Conservation (phyloP, 1,284 basidiomycete species). For the Stereum hirsutum region DNA sequence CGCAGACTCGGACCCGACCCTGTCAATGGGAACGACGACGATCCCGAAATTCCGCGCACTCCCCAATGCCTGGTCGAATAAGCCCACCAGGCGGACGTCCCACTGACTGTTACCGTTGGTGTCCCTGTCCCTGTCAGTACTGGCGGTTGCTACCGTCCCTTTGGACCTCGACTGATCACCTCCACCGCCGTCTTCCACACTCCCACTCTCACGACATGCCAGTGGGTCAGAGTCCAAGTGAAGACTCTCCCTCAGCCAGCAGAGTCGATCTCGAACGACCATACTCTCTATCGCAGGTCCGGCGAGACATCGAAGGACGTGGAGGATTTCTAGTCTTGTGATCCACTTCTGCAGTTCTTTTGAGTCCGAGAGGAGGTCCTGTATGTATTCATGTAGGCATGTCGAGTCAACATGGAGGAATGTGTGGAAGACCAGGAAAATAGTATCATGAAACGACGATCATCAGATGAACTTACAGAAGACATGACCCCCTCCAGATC, state of each 20-base stretch:
- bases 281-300: constrained; percentile 31
- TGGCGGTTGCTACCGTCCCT: too few relatives aligned
- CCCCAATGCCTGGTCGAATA: constrained; percentile 58
- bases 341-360: constrained; percentile 15
- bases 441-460: background rate
- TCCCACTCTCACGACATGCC: too few relatives aligned
- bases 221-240: too few relatives aligned
- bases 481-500: too few relatives aligned
- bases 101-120: constrained; percentile 15
- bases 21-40: constrained; percentile 1
- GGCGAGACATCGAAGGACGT: constrained; percentile 28
- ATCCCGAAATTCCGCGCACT: constrained; percentile 59
- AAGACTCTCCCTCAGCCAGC: constrained; percentile 24
- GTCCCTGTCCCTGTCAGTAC: too few relatives aligned
- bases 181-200: constrained; percentile 9
- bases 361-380: constrained; percentile 7
- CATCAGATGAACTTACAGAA: background rate
- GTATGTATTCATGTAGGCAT: constrained; percentile 7
- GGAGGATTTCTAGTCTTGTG: constrained; percentile 28
- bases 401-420: background rate
- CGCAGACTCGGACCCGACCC: too few relatives aligned
- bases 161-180: too few relatives aligned
- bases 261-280: constrained; percentile 27
- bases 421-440: background rate
- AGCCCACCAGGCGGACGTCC: constrained; percentile 40